Conservation (phyloP, 2,329 filamentous ascomycete genomes). For the Penicillium frequentans region DNA sequence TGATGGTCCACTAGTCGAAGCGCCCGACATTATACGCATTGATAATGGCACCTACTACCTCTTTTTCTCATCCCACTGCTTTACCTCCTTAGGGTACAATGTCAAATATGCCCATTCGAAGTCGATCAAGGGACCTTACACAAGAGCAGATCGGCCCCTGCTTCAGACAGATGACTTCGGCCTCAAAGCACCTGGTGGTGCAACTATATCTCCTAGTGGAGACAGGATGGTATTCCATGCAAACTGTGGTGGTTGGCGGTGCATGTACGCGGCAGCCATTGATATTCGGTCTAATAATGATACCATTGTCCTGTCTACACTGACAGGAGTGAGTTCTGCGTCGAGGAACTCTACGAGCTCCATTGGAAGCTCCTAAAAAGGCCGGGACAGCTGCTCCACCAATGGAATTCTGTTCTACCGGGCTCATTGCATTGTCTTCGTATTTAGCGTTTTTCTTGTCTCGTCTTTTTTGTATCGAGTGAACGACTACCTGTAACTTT, state of each 20-base stretch:
- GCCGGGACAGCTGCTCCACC: background rate
- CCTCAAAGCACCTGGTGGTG: constrained; percentile 27
- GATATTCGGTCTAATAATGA: constrained; percentile 19
- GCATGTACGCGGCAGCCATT: constrained; percentile 28
- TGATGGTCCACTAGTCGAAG: constrained; percentile 63
- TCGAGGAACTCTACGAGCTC: constrained; percentile 3
- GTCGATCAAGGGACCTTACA: constrained; percentile 38
- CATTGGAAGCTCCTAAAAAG: background rate
- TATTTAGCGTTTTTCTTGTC: background rate
- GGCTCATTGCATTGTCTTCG: background rate
- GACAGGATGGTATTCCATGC: constrained; percentile 33
- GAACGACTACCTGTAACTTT: too few species aligned
- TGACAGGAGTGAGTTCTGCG: constrained; percentile 3
- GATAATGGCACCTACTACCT: constrained; percentile 53
- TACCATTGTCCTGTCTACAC: constrained; percentile 13
- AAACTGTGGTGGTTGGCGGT: constrained; percentile 23
- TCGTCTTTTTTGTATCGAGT: too few species aligned
- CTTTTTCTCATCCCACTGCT: constrained; percentile 63
- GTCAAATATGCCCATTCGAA: constrained; percentile 57
- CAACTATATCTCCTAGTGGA: constrained; percentile 26
- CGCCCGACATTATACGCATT: constrained; percentile 50
- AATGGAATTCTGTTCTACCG: background rate
- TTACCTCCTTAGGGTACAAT: constrained; percentile 54
- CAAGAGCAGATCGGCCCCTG: constrained; percentile 29
- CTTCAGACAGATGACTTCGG: constrained; percentile 32